Base-by-base conservation (phyloP, 306 rosid genomes). In the Prunus armeniaca region DNA sequence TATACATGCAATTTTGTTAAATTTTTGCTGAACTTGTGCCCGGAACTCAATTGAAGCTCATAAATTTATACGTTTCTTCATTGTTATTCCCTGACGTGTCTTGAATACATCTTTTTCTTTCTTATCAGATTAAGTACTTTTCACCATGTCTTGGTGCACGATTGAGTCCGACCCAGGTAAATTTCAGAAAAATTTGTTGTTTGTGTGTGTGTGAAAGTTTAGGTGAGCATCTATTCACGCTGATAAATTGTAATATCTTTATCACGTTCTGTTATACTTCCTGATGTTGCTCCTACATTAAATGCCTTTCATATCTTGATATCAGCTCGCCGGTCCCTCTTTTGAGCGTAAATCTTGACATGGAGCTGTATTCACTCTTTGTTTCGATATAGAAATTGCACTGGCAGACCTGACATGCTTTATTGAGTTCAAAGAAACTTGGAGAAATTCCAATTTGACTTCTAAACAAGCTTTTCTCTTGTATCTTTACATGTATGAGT, bases 101-200 rank as follows among this genome's bases (percentile, higher is more conserved):
- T 70, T 34, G 1, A 63, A 63, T 8, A 2, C 4, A 3, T 34
- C 7, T 30, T 30, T 64, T 25, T 9, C 49, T 24, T 30, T 62
- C 22, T 20, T 64, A 65, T 78, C 93, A 90, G 98, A 74, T 74
- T 73, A 15, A 79, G 54, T 51, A 74, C 41, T 34, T 34, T 67
- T 69, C 47, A 86, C 68, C 87, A 95, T 95, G 97, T 92, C 99
- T 86, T 95, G 99, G 99, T 95, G 99, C 78, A 92, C 99, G n/a
- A 92, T 95, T 82, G 99, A 95, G 81, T 95, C 99, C 49, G 99
- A 95, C 87, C 99, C 97, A 2, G 97, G 99, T 95, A 91, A 80
- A 19, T 76, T 41, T 46, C 75, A 38, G 47, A 49, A 12, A 34
- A 58, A 25, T 3, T 49, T 52, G 28, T 22, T 47, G 49, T 75